Evolutionary conservation across 495 filamentous ascomycete genomes (phyloP).

Genomic region (Neurospora discreta): DNA sequence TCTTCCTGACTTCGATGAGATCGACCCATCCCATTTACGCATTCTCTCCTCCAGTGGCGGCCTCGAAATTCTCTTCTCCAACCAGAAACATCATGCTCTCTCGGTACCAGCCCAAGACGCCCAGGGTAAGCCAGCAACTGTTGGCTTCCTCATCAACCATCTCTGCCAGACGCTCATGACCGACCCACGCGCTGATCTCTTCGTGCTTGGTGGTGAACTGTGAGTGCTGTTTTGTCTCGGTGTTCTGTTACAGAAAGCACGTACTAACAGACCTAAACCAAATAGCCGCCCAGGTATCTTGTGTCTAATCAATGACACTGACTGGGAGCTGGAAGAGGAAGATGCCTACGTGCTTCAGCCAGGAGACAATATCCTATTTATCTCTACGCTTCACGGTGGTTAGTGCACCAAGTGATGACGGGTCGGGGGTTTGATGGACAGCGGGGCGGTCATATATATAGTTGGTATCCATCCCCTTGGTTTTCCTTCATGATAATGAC

Average conservation of each 20-base stretch:
- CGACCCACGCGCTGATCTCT: slow-evolving; percentile 77
- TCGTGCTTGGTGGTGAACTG: slow-evolving; percentile 81
- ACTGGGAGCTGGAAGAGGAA: slow-evolving; percentile 97
- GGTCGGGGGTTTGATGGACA: neutral
- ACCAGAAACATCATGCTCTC: slow-evolving; percentile 60
- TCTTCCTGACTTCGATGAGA: neutral
- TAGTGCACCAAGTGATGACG: slow-evolving; percentile 24
- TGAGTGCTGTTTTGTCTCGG: slow-evolving; percentile 33
- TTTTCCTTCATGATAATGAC: neutral
- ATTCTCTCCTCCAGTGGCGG: slow-evolving; percentile 53
- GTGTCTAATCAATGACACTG: slow-evolving; percentile 92
- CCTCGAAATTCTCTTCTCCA: slow-evolving; percentile 88
- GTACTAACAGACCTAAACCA: neutral
- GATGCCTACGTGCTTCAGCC: slow-evolving; percentile 72
- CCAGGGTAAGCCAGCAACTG: slow-evolving; percentile 48
- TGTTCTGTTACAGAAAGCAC: neutral
- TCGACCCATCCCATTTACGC: neutral
- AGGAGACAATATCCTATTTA: slow-evolving; percentile 85
- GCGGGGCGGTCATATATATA: neutral
- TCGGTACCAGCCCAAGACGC: slow-evolving; percentile 52
- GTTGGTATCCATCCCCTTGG: neutral
- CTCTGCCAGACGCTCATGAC: slow-evolving; percentile 79
- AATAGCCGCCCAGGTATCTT: slow-evolving; percentile 88
- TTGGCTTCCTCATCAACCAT: slow-evolving; percentile 67
- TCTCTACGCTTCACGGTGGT: slow-evolving; percentile 95